A percentile compares a stretch with the other conserved stretches of the same genome.
Conservation (phyloP, 23 red algal species). For the Chondrus crispus region DNA sequence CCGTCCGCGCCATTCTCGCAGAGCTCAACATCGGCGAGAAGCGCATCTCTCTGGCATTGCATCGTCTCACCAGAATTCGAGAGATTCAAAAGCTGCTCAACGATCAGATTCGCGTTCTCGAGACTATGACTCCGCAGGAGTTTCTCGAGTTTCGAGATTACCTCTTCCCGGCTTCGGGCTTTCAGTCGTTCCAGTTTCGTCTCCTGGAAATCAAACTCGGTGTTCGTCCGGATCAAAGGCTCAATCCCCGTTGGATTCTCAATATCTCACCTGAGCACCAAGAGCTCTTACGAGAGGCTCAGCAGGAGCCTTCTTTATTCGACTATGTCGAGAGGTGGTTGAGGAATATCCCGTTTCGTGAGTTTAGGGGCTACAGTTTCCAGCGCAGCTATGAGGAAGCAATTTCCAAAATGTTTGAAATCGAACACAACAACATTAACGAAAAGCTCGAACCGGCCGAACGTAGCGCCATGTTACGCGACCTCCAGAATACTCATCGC, state of each 20-base stretch:
- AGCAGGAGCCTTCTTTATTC: conserved; percentile 83
- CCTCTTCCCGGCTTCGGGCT: conserved; percentile 95
- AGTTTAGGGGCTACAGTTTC: conserved; percentile 93
- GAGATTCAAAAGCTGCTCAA: conserved; percentile 92
- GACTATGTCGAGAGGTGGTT: conserved; percentile 96
- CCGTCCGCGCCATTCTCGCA: conserved; percentile 74
- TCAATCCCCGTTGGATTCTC: conserved; percentile 74
- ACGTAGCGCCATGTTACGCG: conserved; percentile 38
- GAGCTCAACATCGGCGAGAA: conserved; percentile 87
- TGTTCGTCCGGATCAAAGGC: conserved; percentile 68
- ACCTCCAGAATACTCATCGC: conserved; percentile 64
- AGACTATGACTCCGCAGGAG: conserved; percentile 98
- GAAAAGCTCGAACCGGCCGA: conserved; percentile 44
- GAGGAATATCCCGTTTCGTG: conserved; percentile 88
- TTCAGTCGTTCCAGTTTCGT: conserved; percentile 94
- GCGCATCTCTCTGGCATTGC: conserved; percentile 79
- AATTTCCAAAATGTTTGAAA: conserved; percentile 80
- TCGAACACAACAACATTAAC: conserved; percentile 73
- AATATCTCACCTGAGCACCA: conserved; percentile 72
- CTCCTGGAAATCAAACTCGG: conserved; percentile 93
- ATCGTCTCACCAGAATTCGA: conserved; percentile 85
- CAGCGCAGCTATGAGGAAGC: conserved; percentile 76
- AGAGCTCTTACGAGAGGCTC: conserved; percentile 60
- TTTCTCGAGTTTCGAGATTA: conserved; percentile 98
- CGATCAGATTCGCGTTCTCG: conserved; percentile 90